Base-by-base conservation (phyloP, 805 yeast genomes). In the Candida nitratophila region DNA sequence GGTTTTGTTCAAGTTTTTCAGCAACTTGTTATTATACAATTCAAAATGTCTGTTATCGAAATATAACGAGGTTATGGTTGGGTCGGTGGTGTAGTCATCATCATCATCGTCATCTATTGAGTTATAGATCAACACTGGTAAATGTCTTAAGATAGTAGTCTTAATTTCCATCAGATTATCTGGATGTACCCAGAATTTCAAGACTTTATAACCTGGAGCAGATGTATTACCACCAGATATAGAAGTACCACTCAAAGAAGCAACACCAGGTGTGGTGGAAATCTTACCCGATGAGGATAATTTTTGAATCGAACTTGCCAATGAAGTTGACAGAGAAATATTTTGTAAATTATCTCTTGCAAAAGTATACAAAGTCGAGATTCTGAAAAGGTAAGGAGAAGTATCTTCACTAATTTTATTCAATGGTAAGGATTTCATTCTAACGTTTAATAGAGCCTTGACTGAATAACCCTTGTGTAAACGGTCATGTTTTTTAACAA, bases 141-240 rank as follows among this genome's bases (percentile, higher is more conserved):
- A 76, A 56, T 88, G 95, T 62, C 98, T 83, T 60, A 91, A 76
- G 51, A 91, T 86, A 47, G 89, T 81, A n/a, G 98, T 88, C 69
- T 91, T 91, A 44, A 90, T 96, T 67, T 91, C 98, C 96, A 91
- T 90, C 60, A 93, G 62, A 61, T 88, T 86, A 54, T 93, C 99
- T n/a, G 91, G 90, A 62, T 91, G 98, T 37, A 93, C 76, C 99
- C 99, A 91, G 64, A 91, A 91, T 66, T 86, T 88, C 65, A 83
- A 81, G 15, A 87, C 81, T 50, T 70, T 82, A 70, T 55, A 80
- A 29, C 59, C 59, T 9, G 48, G 39, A 8, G 45, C 34, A 20
- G 42, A 21, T 5, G 43, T 39, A 29, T 38, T 49, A 14, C 44
- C 42, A 30, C 55, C 50, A 37, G 51, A 56, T 27, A 60, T 26